Conservation (phyloP, 331 rosid genomes). For the Pyrus hybrid region DNA sequence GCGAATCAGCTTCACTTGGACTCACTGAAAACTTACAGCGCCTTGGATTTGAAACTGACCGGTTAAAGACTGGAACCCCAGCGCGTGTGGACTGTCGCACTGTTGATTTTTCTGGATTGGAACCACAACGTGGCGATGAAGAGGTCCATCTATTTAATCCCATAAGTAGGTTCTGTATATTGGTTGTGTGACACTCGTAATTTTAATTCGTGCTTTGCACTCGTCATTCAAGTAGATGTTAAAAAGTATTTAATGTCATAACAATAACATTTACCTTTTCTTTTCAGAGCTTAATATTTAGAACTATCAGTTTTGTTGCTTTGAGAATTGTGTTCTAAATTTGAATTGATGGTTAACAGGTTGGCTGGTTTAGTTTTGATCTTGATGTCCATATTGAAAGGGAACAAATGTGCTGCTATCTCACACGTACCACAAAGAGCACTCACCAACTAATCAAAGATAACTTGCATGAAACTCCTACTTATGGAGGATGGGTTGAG, state of each 20-base stretch:
- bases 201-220: constrained; percentile 20
- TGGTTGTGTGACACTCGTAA: constrained; percentile 10
- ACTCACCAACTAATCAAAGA: constrained; percentile 87
- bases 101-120: constrained; percentile 73
- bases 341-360: constrained; percentile 49
- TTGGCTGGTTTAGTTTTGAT: constrained; percentile 93
- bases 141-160: constrained; percentile 76
- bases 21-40: constrained; percentile 81
- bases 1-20: constrained; percentile 91
- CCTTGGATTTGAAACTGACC: constrained; percentile 86
- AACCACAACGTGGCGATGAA: constrained; percentile 90
- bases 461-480: constrained; percentile 91
- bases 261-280: constrained; percentile 7
- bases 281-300: constrained; percentile 4
- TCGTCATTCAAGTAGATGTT: constrained; percentile 4
- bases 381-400: constrained; percentile 82
- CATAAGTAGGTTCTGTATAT: constrained; percentile 50
- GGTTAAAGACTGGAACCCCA: constrained; percentile 95
- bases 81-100: constrained; percentile 89
- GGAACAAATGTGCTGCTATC: constrained; percentile 96
- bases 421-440: constrained; percentile 80
- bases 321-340: constrained; percentile 7
- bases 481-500: constrained; percentile 98
- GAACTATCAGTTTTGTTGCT: neutral
- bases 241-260: neutral